Percentiles rank a stretch among this genome's conserved stretches.
Evolutionary conservation across 192 early-diverging fungal genomes (phyloP).

Genomic region (Lobulomyces angularis): DNA sequence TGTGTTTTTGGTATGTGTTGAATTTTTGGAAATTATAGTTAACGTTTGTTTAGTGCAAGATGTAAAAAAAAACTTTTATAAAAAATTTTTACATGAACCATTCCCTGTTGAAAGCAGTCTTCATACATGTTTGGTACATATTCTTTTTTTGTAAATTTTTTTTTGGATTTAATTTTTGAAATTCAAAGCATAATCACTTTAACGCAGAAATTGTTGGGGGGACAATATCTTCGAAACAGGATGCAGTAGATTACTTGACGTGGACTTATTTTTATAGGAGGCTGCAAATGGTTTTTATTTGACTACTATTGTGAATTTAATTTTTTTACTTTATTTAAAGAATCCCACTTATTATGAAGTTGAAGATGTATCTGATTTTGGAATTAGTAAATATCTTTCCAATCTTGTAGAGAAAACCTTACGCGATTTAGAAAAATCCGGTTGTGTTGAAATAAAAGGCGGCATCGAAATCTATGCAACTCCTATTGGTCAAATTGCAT

Average conservation of each 20-base stretch:
- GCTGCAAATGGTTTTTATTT: constrained; percentile 41
- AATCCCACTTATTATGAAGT: constrained; percentile 96
- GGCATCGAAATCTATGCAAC: constrained; percentile 60
- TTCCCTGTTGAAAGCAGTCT: constrained; percentile 46
- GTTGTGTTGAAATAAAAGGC: constrained; percentile 58
- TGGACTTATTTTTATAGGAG: constrained; percentile 96
- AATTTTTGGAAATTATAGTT: no score
- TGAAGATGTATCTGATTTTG: constrained; percentile 52
- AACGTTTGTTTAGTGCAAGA: no score
- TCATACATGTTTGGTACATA: constrained; percentile 35
- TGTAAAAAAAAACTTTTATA: constrained; percentile 96
- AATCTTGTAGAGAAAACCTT: constrained; percentile 63
- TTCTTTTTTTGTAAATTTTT: neutral
- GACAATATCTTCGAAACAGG: constrained; percentile 79
- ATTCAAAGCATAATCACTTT: constrained; percentile 70
- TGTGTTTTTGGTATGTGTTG: no score
- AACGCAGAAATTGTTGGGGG: constrained; percentile 89
- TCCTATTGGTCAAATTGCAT: constrained; percentile 67
- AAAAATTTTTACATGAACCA: constrained; percentile 91
- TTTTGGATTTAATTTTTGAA: constrained; percentile 74
- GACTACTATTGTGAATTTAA: neutral
- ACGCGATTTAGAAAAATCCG: constrained; percentile 48
- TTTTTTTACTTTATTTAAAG: constrained; percentile 17
- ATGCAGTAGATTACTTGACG: constrained; percentile 86
- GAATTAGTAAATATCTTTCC: constrained; percentile 66